Evolutionary conservation across 2,329 filamentous ascomycete genomes (phyloP).

Genomic region (Claviceps sp.): DNA sequence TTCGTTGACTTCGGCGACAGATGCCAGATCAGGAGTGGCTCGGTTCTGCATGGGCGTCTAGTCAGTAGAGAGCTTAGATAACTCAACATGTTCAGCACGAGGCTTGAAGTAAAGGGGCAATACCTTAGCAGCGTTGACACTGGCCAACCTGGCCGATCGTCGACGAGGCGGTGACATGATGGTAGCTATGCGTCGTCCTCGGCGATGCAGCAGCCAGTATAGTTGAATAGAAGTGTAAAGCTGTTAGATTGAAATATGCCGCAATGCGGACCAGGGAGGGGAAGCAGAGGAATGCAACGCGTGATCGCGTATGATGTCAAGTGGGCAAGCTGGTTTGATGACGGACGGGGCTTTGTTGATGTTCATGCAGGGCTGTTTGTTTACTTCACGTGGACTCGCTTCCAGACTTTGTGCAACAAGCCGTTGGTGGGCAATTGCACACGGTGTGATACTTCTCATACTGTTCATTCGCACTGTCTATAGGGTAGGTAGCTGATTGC

Average conservation of each 20-base stretch:
- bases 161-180: constrained; percentile 29
- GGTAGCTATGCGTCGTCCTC: not conserved
- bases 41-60: constrained; percentile 14
- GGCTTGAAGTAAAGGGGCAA: constrained; percentile 9
- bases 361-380: constrained; percentile 12
- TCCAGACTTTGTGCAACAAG: not conserved
- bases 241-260: not conserved
- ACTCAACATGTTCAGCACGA: not conserved
- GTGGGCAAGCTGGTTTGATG: constrained; percentile 2
- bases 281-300: constrained; percentile 6
- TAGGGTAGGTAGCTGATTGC: not conserved
- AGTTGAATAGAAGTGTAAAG: not conserved
- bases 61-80: not conserved
- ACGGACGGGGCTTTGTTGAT: constrained; percentile 9
- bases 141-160: constrained; percentile 30
- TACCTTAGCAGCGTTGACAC: constrained; percentile 25
- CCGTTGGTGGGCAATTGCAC: not conserved
- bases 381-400: constrained; percentile 10
- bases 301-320: constrained; percentile 7
- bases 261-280: constrained; percentile 3
- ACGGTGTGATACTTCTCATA: constrained; percentile 1
- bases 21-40: constrained; percentile 21
- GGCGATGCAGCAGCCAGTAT: not conserved
- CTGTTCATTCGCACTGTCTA: not conserved
- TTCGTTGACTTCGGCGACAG: constrained; percentile 32